Base-by-base conservation (phyloP, 176 grass and related monocot species). In the Triticum dicoccoides region DNA sequence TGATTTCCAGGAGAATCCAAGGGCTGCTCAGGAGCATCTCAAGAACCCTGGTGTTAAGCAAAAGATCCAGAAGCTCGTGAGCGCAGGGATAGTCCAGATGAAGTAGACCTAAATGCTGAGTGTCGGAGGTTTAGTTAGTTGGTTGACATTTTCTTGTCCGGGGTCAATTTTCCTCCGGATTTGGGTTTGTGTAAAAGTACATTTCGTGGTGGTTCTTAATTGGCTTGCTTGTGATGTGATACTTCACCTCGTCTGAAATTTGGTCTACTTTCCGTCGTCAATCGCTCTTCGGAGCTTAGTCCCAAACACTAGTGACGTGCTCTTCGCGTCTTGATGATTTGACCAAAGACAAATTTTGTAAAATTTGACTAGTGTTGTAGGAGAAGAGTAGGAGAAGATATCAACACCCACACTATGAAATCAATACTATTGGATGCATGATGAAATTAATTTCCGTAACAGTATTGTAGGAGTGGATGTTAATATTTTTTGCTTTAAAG, bases 1-100 rank as follows among this genome's bases (percentile, higher is more conserved):
- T 2, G 96, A 98, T 90, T 91, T 98, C 64, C 91, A 98, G 81
- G 96, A 98, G 91, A 98, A 95, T 62, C 93, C 96, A 9, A 85
- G 47, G 65, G 62, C 91, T 61, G 81, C 93, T 23, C 92, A 95
- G 66, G 88, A 88, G 2, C 96, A 98, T 83, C 68, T 93, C 21
- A 98, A 93, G 89, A 98, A 92, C 76, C 93, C 96, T 0, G 91
- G 92, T 9, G 93, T 98, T 63, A 95, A 90, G 91, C 85, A 95
- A 7, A 95, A 95, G 88, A 93, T 98, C 32, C 91, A 93, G 88
- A 98, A 95, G 73, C 96, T 98, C 75, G 72, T 93, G 8, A 92
- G 66, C 4, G 91, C 96, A 4, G 96, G 93, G 45, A 95, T 98
- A 51, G 89, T 95, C 20, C 93, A 98, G 45, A 94, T 92, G 88